These are phyloP conservation scores for Fusarium sp. DNA, from an alignment of 2,329 filamentous ascomycete genomes.

Conservation along the genomic window DNA sequence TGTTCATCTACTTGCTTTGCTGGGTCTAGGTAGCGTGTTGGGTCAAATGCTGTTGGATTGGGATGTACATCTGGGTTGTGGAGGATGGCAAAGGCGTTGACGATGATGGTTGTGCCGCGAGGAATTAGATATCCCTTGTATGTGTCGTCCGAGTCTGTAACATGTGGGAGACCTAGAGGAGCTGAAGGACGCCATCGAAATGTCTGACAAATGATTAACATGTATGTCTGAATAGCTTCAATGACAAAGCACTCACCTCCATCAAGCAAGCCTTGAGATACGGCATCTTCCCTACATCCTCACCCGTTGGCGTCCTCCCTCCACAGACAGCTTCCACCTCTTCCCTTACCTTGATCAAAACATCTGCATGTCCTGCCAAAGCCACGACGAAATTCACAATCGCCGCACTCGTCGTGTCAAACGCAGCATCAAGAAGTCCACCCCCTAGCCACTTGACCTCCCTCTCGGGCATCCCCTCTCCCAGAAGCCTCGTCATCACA, in stretches of 20 bases:
- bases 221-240: not conserved
- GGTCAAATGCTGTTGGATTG: conserved; percentile 41
- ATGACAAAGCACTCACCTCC: conserved; percentile 22
- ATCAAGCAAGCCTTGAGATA: conserved; percentile 41
- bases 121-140: conserved; percentile 62
- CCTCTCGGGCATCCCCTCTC: conserved; percentile 29
- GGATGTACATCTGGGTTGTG: conserved; percentile 37
- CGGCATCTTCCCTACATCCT: conserved; percentile 26
- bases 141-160: conserved; percentile 58
- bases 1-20: conserved; percentile 14
- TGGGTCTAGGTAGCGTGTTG: conserved; percentile 41
- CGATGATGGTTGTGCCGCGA: conserved; percentile 55
- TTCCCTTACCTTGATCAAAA: conserved; percentile 27
- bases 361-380: conserved; percentile 34
- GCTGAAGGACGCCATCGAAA: conserved; percentile 54
- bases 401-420: conserved; percentile 37
- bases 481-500: conserved; percentile 31
- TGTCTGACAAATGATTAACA: conserved; percentile 20
- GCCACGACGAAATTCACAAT: conserved; percentile 34
- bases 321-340: conserved; percentile 37
- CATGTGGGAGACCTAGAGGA: conserved; percentile 58
- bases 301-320: conserved; percentile 45
- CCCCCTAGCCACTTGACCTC: conserved; percentile 36
- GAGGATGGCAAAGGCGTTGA: conserved; percentile 47
- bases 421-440: conserved; percentile 38